Evolutionary conservation across 352 stramenopile species (phyloP).

Genomic region (Pythium phragmiticola): DNA sequence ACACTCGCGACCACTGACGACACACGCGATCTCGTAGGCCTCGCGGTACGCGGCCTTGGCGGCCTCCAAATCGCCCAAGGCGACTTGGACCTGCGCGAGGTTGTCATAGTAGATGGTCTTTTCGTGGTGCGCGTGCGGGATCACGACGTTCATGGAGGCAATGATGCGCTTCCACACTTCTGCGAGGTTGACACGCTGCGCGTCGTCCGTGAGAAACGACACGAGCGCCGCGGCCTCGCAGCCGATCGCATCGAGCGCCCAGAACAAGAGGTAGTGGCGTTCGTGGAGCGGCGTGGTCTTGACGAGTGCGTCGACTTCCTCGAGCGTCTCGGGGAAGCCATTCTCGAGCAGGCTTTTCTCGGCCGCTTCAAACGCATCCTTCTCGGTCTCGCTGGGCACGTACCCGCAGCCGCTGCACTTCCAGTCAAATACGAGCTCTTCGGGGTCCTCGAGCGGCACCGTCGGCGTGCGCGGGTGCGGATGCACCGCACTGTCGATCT

Average conservation of each 20-base stretch:
- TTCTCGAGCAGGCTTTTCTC: constrained; percentile 59
- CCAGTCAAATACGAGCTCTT: constrained; percentile 55
- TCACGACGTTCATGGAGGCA: constrained; percentile 63
- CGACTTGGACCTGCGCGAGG: constrained; percentile 67
- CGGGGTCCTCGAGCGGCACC: constrained; percentile 28
- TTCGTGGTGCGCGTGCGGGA: constrained; percentile 67
- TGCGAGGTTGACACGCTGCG: constrained; percentile 37
- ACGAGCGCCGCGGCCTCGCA: constrained; percentile 48
- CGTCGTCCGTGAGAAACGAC: constrained; percentile 34
- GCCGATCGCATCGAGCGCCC: constrained; percentile 67
- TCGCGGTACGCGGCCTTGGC: constrained; percentile 51
- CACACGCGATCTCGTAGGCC: constrained; percentile 56
- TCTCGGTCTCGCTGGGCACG: constrained; percentile 32
- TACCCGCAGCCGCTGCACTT: constrained; percentile 50
- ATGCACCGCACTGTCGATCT: constrained; percentile 39
- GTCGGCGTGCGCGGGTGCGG: constrained; percentile 34
- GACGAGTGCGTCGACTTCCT: constrained; percentile 52
- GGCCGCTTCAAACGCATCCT: constrained; percentile 35
- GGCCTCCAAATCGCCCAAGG: constrained; percentile 50
- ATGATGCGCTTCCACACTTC: constrained; percentile 72
- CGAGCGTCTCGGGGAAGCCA: constrained; percentile 60
- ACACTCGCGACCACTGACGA: constrained; percentile 61
- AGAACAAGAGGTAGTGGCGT: constrained; percentile 77
- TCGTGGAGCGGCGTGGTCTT: constrained; percentile 49
- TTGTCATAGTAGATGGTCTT: constrained; percentile 89